phyloP scores from a whole-genome alignment of 2,329 filamentous ascomycete species.

The Fusarium verrucosum region DNA sequence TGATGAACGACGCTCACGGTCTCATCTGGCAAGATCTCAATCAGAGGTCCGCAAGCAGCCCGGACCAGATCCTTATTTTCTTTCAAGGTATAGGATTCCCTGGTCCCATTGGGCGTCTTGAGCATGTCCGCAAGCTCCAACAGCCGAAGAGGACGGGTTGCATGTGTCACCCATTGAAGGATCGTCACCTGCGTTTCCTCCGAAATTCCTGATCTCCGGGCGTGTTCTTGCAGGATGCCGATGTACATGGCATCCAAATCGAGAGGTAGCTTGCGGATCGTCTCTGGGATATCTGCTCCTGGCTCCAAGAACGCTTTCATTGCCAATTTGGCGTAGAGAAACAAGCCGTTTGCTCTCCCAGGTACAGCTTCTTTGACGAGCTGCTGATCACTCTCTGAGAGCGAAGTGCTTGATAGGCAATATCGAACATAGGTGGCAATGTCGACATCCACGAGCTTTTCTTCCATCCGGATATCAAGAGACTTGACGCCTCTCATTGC shows the following conservation, averaged over 20 bases:
- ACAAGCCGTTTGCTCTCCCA: slow-evolving; percentile 33
- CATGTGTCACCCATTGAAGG: slow-evolving; percentile 29
- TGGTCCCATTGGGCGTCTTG: neutral
- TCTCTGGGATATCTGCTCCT: neutral
- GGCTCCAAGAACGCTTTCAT: slow-evolving; percentile 34
- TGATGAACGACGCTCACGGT: slow-evolving; percentile 36
- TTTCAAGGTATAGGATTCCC: slow-evolving; percentile 2
- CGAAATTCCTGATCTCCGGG: slow-evolving; percentile 20
- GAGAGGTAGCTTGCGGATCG: slow-evolving; percentile 12
- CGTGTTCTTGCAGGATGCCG: slow-evolving; percentile 23
- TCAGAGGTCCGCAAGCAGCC: slow-evolving; percentile 30
- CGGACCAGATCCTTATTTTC: slow-evolving; percentile 26
- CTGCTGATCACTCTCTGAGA: slow-evolving; percentile 30
- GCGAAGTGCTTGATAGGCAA: slow-evolving; percentile 20
- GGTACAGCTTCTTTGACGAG: slow-evolving; percentile 27
- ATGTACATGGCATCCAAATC: slow-evolving; percentile 31
- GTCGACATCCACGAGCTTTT: slow-evolving; percentile 51
- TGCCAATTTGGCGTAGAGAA: slow-evolving; percentile 38
- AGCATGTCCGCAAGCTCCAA: slow-evolving; percentile 37
- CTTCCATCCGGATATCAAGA: slow-evolving; percentile 51
- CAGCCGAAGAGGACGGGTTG: slow-evolving; percentile 29
- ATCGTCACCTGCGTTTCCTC: slow-evolving; percentile 24
- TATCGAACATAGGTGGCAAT: slow-evolving; percentile 51
- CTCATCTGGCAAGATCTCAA: slow-evolving; percentile 35
- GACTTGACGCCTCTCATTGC: slow-evolving; percentile 42